These are phyloP conservation scores for Aspergillus neotritici DNA, from an alignment of 2,329 filamentous ascomycete species.

Conservation along the genomic window DNA sequence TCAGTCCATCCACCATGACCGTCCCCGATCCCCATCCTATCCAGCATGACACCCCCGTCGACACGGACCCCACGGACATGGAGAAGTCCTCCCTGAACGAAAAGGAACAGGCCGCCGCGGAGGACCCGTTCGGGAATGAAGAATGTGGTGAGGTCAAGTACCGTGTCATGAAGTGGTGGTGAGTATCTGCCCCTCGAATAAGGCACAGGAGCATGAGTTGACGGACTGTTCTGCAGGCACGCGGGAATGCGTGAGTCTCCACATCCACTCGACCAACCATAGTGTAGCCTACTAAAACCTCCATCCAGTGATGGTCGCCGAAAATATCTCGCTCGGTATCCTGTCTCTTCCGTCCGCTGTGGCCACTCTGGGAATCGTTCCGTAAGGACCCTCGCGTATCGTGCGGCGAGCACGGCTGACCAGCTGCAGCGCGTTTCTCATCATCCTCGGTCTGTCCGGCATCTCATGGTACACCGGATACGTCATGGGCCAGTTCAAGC, in stretches of 20 bases:
- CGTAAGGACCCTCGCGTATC: constrained; percentile 29
- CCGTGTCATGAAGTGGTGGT: constrained; percentile 45
- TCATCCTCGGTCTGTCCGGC: constrained; percentile 49
- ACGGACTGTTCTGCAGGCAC: constrained; percentile 22
- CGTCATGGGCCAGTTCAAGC: constrained; percentile 55
- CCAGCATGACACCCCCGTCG: constrained; percentile 1
- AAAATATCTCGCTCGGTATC: constrained; percentile 55
- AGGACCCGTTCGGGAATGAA: constrained; percentile 38
- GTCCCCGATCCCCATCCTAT: constrained; percentile 3
- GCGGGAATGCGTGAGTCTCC: constrained; percentile 31
- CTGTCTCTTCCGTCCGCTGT: constrained; percentile 52
- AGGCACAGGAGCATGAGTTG: neutral
- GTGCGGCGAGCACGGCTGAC: neutral
- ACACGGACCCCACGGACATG: constrained; percentile 1
- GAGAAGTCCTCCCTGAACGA: constrained; percentile 4
- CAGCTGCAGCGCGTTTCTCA: constrained; percentile 42
- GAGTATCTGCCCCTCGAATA: constrained; percentile 5
- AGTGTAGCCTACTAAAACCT: too few relatives aligned
- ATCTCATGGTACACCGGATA: constrained; percentile 56
- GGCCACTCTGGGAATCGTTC: constrained; percentile 50
- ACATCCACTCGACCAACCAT: neutral
- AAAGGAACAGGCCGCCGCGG: constrained; percentile 6
- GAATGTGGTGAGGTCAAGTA: constrained; percentile 43
- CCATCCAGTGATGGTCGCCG: constrained; percentile 50
- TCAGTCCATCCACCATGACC: neutral